Evolutionary conservation across 225 moss, liverwort and hornwort species (phyloP).

Genomic region (Asterella californica): DNA sequence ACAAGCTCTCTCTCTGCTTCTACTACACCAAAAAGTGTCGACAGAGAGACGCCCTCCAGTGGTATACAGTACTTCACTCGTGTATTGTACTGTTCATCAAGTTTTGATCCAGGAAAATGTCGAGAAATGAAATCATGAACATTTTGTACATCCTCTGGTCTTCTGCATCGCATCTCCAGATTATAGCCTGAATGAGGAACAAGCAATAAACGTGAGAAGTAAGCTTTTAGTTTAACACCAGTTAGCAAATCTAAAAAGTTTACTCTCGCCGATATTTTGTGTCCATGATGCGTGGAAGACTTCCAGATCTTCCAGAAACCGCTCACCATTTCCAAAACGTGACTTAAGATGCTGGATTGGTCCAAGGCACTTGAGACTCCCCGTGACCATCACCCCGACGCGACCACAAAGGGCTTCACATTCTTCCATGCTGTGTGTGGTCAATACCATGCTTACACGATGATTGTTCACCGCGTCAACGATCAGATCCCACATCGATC

Average conservation of each 20-base stretch:
- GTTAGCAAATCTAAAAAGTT: neutral
- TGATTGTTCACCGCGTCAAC: slow-evolving; percentile 65
- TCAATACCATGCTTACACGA: slow-evolving; percentile 82
- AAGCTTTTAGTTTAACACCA: neutral
- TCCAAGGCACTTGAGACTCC: slow-evolving; percentile 78
- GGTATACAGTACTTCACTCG: slow-evolving; percentile 83
- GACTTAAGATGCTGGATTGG: slow-evolving; percentile 95
- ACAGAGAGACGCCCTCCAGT: slow-evolving; percentile 60
- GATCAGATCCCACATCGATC: slow-evolving; percentile 96
- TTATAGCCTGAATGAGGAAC: slow-evolving; percentile 74
- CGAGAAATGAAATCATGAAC: slow-evolving; percentile 60
- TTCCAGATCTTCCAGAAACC: neutral
- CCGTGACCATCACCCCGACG: slow-evolving; percentile 91
- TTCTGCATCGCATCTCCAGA: slow-evolving; percentile 72
- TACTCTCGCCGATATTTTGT: neutral
- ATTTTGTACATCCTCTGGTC: slow-evolving; percentile 33
- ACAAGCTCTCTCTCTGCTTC: slow-evolving; percentile 71
- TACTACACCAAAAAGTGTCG: slow-evolving; percentile 65
- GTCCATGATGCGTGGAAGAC: neutral
- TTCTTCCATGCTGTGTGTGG: slow-evolving; percentile 99
- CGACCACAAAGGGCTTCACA: slow-evolving; percentile 91
- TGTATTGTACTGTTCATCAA: slow-evolving; percentile 72
- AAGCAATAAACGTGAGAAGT: neutral
- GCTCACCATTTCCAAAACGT: slow-evolving; percentile 88
- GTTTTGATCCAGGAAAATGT: slow-evolving; percentile 56